Conservation (phyloP, 257 asterid species). For the Solanum pimpinellifolium region DNA sequence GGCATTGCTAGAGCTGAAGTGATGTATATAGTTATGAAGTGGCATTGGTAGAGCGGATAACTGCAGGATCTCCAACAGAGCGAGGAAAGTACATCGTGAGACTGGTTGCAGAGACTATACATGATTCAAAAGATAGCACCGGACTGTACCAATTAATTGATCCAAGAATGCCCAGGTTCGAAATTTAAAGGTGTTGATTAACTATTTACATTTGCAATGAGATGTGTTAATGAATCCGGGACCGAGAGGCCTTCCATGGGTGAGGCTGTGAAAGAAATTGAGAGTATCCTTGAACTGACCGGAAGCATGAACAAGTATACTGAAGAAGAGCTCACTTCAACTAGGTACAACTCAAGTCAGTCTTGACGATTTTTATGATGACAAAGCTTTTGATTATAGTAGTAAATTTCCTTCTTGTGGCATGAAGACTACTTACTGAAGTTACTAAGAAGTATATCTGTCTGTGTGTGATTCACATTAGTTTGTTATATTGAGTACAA, state of each 20-base stretch:
- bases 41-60: constrained; percentile 41
- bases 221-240: constrained; percentile 50
- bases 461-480: not conserved
- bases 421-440: constrained; percentile 2
- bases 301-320: constrained; percentile 1
- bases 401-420: constrained; percentile 32
- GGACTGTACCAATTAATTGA: constrained; percentile 27
- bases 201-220: constrained; percentile 51
- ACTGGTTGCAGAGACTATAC: constrained; percentile 38
- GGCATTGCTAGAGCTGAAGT: constrained; percentile 59
- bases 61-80: constrained; percentile 54
- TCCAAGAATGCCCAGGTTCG: constrained; percentile 23
- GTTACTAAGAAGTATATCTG: not conserved
- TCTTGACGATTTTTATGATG: constrained; percentile 23
- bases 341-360: constrained; percentile 27
- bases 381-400: constrained; percentile 43
- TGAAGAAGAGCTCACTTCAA: constrained; percentile 11
- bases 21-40: constrained; percentile 64
- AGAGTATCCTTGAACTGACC: constrained; percentile 38
- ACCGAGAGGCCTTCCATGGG: constrained; percentile 63
- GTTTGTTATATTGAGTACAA: not conserved
- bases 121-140: constrained; percentile 9
- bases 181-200: constrained; percentile 29
- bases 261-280: constrained; percentile 61
- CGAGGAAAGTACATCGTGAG: constrained; percentile 61